Evolutionary conservation across 2,329 filamentous ascomycete species (phyloP), one percentile per base, ranked within the genome.

Genomic region (Pseudocercospora fuligena): DNA sequence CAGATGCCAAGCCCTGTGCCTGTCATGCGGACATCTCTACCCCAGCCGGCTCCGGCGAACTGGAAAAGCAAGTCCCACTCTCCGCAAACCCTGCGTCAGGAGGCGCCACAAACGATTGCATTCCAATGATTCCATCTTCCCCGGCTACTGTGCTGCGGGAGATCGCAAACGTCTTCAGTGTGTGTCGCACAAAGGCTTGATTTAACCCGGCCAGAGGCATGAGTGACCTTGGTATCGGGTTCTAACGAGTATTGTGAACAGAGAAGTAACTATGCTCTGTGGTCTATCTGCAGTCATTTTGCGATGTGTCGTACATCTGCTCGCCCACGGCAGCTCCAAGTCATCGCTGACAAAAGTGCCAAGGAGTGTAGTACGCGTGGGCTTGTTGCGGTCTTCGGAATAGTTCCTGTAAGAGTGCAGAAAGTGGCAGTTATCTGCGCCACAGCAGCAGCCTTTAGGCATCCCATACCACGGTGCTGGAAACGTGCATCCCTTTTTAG

Each of bases 381-480:
- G 31, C 31, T 14, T 33, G 31, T 33, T 11, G 31, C 31, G 31
- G 31, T 33, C 31, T 7, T n/a, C 36, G 16, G 36, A n/a, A 40
- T 3, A 16, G 36, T 40, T 40, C 14, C 36, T 40, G 36, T 40
- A 40, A 40, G 14, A 19, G 6, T 19, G 33, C 29, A 60, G 57
- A 33, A 40, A 25, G 25, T 60, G 40, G 27, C 54, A 14, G 25
- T 23, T 29, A 9, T 47, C 53, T 57, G 46, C 46, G 49, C 47
- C 58, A 51, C 57, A 61, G n/a, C 56, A 60, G 23, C 57, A 43
- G 19, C 49, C 25, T 56, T 43, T 61, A 56, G 57, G 47, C 63
- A 33, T 57, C 43, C 64, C 49, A 27, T 21, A n/a, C 64, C 60
- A 49, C 49, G 60, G 59, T 23, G 25, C 29, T 27, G 64, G 64